Evolutionary conservation across 106 monocot species (phyloP).

Genomic region (Phalaenopsis equestris): DNA sequence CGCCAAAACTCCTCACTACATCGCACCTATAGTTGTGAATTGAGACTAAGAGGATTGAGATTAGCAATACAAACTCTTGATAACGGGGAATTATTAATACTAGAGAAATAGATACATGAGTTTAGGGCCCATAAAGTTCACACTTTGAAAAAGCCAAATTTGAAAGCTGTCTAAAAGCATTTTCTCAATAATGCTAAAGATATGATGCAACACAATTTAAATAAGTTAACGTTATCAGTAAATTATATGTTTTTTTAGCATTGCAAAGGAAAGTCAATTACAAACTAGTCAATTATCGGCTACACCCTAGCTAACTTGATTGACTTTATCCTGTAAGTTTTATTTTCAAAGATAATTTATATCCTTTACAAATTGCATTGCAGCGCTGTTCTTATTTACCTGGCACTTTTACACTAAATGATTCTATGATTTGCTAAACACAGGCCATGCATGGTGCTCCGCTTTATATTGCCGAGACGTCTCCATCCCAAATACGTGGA

Average conservation of each 20-base stretch:
- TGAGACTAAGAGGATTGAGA: no score
- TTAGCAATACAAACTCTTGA: no score
- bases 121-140: background rate
- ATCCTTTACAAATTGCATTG: no score
- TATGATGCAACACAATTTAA: background rate
- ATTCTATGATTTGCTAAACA: background rate
- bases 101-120: background rate
- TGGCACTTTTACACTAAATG: background rate
- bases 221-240: background rate
- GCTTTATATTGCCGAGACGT: slow-evolving; percentile 93
- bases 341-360: no score
- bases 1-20: no score
- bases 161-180: background rate
- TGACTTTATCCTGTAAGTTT: no score
- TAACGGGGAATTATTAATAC: background rate
- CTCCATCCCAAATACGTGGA: slow-evolving; percentile 93
- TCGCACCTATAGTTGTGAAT: no score
- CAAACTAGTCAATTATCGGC: no score
- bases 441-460: slow-evolving; percentile 99
- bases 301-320: no score
- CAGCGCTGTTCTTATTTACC: no score
- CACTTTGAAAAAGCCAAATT: background rate
- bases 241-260: background rate
- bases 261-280: no score
- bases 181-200: background rate